These are phyloP conservation scores for Penicillium concentricum DNA, from an alignment of 2,329 filamentous ascomycete genomes.

Conservation along the genomic window DNA sequence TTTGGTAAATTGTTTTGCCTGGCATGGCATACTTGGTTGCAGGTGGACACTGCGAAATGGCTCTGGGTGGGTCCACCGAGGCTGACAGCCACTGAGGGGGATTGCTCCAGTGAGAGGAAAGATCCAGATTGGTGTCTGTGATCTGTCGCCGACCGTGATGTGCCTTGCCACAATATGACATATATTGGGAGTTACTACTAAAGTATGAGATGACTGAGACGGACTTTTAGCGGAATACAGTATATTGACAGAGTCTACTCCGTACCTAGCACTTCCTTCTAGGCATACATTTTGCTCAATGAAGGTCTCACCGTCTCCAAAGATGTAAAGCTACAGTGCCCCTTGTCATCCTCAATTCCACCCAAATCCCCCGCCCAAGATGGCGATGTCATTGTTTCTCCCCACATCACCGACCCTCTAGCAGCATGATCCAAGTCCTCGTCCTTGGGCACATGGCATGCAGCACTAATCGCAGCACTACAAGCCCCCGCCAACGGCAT, in stretches of 20 bases:
- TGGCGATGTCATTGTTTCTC: slow-evolving; percentile 9
- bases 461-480: slow-evolving; percentile 36
- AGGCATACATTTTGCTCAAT: slow-evolving; percentile 2
- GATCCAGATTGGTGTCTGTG: too few species aligned
- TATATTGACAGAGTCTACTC: neutral
- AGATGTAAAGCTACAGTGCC: slow-evolving; percentile 11
- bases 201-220: too few species aligned
- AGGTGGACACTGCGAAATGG: too few species aligned
- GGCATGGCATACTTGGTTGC: too few species aligned
- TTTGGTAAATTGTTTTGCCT: too few species aligned
- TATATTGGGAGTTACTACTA: too few species aligned
- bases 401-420: slow-evolving; percentile 29
- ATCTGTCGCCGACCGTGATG: too few species aligned
- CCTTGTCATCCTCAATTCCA: neutral
- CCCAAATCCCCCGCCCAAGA: neutral
- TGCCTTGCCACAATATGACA: too few species aligned
- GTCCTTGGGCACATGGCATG: slow-evolving; percentile 26
- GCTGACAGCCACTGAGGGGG: too few species aligned
- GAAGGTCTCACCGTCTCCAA: neutral
- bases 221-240: too few species aligned
- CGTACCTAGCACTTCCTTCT: neutral
- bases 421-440: slow-evolving; percentile 18
- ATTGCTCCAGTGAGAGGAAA: too few species aligned
- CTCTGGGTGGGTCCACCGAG: too few species aligned
- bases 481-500: slow-evolving; percentile 31